Evolutionary conservation across 768 basidiomycete species (phyloP).

Genomic region (Panellus pusillus): DNA sequence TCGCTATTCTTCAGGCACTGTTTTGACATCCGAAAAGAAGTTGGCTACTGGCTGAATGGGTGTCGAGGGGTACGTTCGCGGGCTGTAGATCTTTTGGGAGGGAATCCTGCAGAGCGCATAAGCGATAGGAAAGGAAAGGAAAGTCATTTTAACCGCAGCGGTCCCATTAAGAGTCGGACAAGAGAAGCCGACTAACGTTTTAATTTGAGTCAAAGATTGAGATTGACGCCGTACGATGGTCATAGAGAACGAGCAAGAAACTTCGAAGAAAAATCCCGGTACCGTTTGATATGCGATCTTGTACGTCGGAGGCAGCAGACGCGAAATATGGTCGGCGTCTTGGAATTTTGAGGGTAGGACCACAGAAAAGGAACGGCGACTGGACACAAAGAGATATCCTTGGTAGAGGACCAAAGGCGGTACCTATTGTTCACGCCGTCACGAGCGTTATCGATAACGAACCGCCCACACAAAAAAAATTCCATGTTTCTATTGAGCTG

Average conservation of each 20-base stretch:
- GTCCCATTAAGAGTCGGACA: too few species aligned
- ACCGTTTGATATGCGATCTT: slow-evolving; percentile 32
- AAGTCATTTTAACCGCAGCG: too few species aligned
- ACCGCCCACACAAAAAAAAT: too few species aligned
- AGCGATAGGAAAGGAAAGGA: too few species aligned
- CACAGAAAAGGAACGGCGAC: slow-evolving; percentile 41
- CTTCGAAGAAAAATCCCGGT: slow-evolving; percentile 40
- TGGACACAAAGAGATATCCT: slow-evolving; percentile 36
- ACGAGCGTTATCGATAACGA: too few species aligned
- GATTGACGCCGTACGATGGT: slow-evolving; percentile 40
- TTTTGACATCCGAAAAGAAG: slow-evolving; percentile 61
- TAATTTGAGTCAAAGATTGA: slow-evolving; percentile 45
- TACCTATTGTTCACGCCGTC: slow-evolving; percentile 31
- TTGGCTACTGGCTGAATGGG: slow-evolving; percentile 49
- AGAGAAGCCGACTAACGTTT: slow-evolving; percentile 37
- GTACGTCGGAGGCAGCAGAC: slow-evolving; percentile 52
- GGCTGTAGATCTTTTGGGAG: slow-evolving; percentile 52
- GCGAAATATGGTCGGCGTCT: slow-evolving; percentile 28
- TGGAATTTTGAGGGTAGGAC: slow-evolving; percentile 48
- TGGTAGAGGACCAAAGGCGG: slow-evolving; percentile 36
- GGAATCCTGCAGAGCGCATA: too few species aligned
- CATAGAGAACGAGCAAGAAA: slow-evolving; percentile 48
- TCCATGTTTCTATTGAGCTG: too few species aligned
- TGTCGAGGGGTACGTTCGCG: slow-evolving; percentile 53
- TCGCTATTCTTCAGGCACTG: slow-evolving; percentile 66